Base-by-base conservation (phyloP, 2,329 filamentous ascomycete species). In the Fusarium sp. region DNA sequence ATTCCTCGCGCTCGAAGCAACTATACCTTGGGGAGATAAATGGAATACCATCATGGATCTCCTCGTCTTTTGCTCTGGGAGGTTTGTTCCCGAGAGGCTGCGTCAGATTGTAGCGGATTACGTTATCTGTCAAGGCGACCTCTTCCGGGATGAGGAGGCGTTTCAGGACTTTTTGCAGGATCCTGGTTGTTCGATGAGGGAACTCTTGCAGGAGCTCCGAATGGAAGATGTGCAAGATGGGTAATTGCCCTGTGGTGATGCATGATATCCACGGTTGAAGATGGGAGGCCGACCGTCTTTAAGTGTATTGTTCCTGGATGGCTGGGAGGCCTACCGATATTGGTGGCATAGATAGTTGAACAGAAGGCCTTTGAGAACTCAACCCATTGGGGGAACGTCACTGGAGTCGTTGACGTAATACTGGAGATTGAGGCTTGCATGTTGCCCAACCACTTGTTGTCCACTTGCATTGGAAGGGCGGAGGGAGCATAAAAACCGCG, bases 381-480 rank as follows among this genome's bases (percentile, higher is more conserved):
- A 9, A 18, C 33, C 9, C 5, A n/a, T 7, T 29, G 44, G 18
- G 27, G 9, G 9, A n/a, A n/a, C 18, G 25, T 7, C 27, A 7
- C 6, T 27, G 27, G 27, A 27, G 5, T 27, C 27, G 6, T 27
- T 27, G 27, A 27, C 27, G 6, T 7, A 27, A 7, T 27, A 27
- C 6, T 27, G 18, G 5, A 13, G 5, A 25, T 17, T 18, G 47
- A 27, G 35, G 20, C 35, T 41, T 29, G 5, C 14, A 41, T 31
- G 13, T 10, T 14, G 0, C 9, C 22, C 33, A 0, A 4, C 9
- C 29, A 22, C n/a, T 15, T 27, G 3, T 8, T 25, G 25, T 35
- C 10, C 6, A 14, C 17, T 17, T 35, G 4, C 11, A 18, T 22
- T 4, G 3, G 10, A 31, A 10, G 1, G 11, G 2, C 0, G 17